Base-by-base conservation (phyloP, 176 grass and related monocot species). In the Ampelocalamus luodianensis region DNA sequence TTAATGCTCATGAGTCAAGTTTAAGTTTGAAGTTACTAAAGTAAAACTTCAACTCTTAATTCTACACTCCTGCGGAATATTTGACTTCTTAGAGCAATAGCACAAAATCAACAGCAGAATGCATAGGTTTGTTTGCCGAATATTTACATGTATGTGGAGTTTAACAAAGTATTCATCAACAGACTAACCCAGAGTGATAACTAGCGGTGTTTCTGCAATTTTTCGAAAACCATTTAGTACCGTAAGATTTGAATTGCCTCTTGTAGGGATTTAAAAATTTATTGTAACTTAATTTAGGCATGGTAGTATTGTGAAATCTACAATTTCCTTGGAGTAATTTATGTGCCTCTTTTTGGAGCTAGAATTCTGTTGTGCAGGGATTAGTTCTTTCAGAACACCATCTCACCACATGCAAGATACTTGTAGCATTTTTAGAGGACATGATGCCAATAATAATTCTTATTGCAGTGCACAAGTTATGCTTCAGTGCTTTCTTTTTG, bases 291-390 rank as follows among this genome's bases (percentile, higher is more conserved):
- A 42, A 44, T 23, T 69, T 5, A n/a, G 18, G 2, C 10, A 20
- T 81, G 15, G 32, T 69, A 50, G 5, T 56, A 49, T 42, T 65
- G 45, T 76, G 50, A 69, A 43, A 23, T 56, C n/a, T 15, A 10
- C 15, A 22, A 64, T 67, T 65, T 46, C 15, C 43, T 70, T 69
- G 36, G 79, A 53, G 29, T 38, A 56, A 51, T 72, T 60, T 46
- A 34, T 85, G 66, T 79, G 56, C 44, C 68, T 48, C 22, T 54
- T 65, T 79, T 43, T 17, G 29, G 10, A 82, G 62, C 86, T 82
- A 59, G 22, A 68, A 51, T 63, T 22, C 17, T 73, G 23, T 59
- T 82, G 6, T 60, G 7, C 0, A 60, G 38, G 66, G 18, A 48
- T 54, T 68, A 75, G 23, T 65, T 74, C 9, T 66, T 43, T n/a